Evolutionary conservation across 371 early-diverging fungal genomes (phyloP), one percentile per base, ranked within the genome.

Genomic region (Mucor saturninus): DNA sequence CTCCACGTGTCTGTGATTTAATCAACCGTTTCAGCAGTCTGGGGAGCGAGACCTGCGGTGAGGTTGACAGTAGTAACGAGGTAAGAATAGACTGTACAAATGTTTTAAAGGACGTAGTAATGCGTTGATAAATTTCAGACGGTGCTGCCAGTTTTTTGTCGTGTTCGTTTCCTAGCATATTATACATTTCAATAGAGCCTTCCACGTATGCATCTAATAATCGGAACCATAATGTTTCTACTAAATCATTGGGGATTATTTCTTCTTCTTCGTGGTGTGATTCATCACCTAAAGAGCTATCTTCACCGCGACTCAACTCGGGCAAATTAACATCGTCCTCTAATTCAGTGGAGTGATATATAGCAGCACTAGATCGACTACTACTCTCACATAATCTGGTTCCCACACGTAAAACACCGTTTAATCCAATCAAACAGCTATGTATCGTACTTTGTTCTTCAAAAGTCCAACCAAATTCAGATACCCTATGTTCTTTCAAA

Each of bases 211-310:
- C 73, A 61, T 90, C 89, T 49, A 91, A 57, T 11, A 91, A 69
- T 21, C 80, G 73, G 67, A 89, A 90, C 92, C 92, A 91, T 31
- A 90, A 63, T 10, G 77, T 71, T 57, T 90, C 90, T 5, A 81
- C 82, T 35, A 87, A 83, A 29, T 79, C 74, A 45, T 72, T 62
- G 2, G 64, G 62, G 3, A 39, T 39, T 50, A n/a, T 13, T 7
- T 49, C 48, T 10, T 65, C 67, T 5, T 57, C 60, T n/a, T 72
- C 55, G 5, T 50, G 32, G 6, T 35, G 35, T 8, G 62, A 64
- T 3, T 56, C 54, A n/a, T 56, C 60, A 26, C 45, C 52, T 2
- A 21, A 28, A 11, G 54, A 59, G n/a, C 55, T 59, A 40, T 59
- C 58, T 59, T 68, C 61, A 5, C 56, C 57, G 15, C 54, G 43